Percentiles rank a stretch among this genome's conserved stretches.
Evolutionary conservation across 768 basidiomycete genomes (phyloP).

Genomic region (Exidia glandulosa): DNA sequence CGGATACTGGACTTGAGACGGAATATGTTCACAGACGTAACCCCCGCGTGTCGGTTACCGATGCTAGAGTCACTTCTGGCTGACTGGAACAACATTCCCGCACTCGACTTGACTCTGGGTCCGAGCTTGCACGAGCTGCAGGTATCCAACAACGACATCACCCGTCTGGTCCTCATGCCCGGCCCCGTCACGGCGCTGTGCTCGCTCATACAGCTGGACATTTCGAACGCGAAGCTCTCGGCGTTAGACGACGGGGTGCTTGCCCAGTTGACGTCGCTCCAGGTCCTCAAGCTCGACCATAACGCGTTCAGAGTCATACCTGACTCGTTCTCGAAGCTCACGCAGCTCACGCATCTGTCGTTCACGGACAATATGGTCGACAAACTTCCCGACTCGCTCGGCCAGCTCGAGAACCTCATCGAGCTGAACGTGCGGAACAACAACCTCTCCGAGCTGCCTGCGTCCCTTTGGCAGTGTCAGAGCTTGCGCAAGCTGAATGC

Average conservation of each 20-base stretch:
- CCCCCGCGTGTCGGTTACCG: conserved; percentile 56
- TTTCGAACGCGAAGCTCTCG: conserved; percentile 82
- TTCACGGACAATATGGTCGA: conserved; percentile 88
- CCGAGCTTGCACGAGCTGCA: conserved; percentile 54
- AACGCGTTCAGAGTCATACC: conserved; percentile 81
- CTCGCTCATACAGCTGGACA: conserved; percentile 64
- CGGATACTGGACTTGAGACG: conserved; percentile 71
- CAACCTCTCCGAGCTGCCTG: conserved; percentile 65
- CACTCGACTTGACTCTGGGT: conserved; percentile 68
- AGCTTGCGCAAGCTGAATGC: conserved; percentile 65
- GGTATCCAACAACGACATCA: conserved; percentile 83
- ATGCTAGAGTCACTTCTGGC: conserved; percentile 56
- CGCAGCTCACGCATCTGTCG: conserved; percentile 57
- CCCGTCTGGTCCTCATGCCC: conserved; percentile 53
- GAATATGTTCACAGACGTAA: conserved; percentile 72
- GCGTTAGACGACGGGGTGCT: conserved; percentile 67
- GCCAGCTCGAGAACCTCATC: conserved; percentile 61
- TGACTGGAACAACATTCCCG: conserved; percentile 75
- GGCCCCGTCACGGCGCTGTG: conserved; percentile 34
- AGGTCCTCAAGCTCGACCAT: conserved; percentile 65
- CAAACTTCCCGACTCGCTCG: conserved; percentile 64
- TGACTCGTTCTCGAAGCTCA: conserved; percentile 67
- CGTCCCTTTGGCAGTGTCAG: conserved; percentile 73
- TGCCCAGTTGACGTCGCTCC: conserved; percentile 60
- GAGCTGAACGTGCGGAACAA: conserved; percentile 86